Conservation (phyloP, 345 rosid genomes). For the Sonneratia caseolaris region DNA sequence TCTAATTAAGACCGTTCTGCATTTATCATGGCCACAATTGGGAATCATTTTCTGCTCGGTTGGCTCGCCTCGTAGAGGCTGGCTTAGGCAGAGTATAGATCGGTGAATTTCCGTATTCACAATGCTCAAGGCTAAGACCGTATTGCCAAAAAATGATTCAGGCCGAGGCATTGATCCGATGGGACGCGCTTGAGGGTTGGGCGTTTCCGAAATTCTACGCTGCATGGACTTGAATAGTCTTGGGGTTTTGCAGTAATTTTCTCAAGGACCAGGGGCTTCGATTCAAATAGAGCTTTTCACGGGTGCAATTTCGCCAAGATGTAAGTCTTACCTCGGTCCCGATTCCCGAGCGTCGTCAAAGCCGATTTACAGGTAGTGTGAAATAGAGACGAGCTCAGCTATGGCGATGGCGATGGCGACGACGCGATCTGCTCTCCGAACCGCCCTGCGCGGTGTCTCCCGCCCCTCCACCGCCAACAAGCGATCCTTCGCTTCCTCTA, state of each 20-base stretch:
- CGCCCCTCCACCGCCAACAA: slow-evolving; percentile 45
- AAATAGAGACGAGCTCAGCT: background rate
- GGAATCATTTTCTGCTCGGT: too few relatives aligned
- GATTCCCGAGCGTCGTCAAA: background rate
- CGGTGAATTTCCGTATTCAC: too few relatives aligned
- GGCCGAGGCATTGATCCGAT: too few relatives aligned
- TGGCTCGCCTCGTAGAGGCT: too few relatives aligned
- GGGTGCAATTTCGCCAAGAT: background rate
- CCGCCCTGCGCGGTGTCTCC: slow-evolving; percentile 43
- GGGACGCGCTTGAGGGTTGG: too few relatives aligned
- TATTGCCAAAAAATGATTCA: too few relatives aligned
- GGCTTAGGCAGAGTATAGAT: too few relatives aligned
- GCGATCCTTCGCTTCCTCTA: slow-evolving; percentile 64
- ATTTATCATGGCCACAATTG: too few relatives aligned
- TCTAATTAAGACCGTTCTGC: too few relatives aligned
- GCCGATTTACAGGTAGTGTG: background rate
- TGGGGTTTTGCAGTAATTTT: background rate
- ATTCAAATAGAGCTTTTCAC: background rate
- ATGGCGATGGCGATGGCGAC: slow-evolving; percentile 58
- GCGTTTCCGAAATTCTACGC: too few relatives aligned
- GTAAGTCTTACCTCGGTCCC: background rate
- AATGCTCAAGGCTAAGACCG: too few relatives aligned
- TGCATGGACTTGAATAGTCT: background rate
- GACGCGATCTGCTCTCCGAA: slow-evolving; percentile 55
- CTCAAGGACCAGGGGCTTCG: background rate